Evolutionary conservation across 2,329 filamentous ascomycete genomes (phyloP), one percentile per base, ranked within the genome.

Genomic region (Pezizomycotina sp.): DNA sequence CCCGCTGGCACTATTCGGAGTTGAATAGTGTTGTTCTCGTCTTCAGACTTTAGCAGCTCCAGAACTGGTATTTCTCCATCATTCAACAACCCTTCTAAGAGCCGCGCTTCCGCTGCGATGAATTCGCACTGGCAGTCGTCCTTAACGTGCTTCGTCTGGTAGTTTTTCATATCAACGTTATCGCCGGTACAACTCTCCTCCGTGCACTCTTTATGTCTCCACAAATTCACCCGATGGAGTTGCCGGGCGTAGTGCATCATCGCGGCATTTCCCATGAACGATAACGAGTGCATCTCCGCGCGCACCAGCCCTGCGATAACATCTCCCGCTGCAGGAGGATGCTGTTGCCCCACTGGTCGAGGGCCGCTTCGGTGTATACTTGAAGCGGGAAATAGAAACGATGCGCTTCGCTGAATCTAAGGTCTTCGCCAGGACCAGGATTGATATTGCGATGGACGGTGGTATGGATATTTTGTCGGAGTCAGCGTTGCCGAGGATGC

Each of bases 1-100:
- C 2, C 54, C 56, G 0, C 55, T 1, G 49, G 52, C 42, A 58
- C 59, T 16, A 58, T 56, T n/a, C n/a, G n/a, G 3, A 57, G 52
- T 37, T 59, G 57, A 21, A 33, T 23, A 5, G 15, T 33, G 5
- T 22, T 13, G 16, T 28, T 15, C 3, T 33, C 16, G 7, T 33
- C 20, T 5, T 27, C 18, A 15, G 14, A 14, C 14, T 33, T 7
- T 3, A 33, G 14, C 2, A 21, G 25, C 15, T 23, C 10, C 8
- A 33, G 21, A 3, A 33, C n/a, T 5, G 31, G 31, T 27, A 33
- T 27, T 9, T 22, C 12, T 2, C 4, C 31, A 2, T 5, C 19
- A n/a, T 22, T 20, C 10, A 33, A 24, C 5, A 33, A 23, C 21
- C 16, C 14, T 10, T 14, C 12, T 5, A 23, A 14, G 12, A 23